These are phyloP conservation scores for Calocybe cyanea DNA, from an alignment of 768 basidiomycete species.

Conservation along the genomic window DNA sequence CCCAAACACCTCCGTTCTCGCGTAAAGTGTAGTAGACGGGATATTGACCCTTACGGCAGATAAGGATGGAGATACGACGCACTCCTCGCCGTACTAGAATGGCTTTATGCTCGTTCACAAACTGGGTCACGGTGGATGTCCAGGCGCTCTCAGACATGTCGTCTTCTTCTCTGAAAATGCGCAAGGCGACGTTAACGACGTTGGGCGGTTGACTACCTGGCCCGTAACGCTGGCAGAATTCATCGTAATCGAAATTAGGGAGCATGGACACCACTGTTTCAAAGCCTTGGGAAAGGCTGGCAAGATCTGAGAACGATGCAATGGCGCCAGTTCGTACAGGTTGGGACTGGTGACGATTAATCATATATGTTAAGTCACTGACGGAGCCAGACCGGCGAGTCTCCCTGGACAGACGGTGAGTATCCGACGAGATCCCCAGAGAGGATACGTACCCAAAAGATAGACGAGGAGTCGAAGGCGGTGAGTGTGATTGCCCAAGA, in stretches of 20 bases:
- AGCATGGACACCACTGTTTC: constrained; percentile 67
- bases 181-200: constrained; percentile 90
- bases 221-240: constrained; percentile 76
- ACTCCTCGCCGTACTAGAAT: constrained; percentile 74
- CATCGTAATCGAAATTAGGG: constrained; percentile 67
- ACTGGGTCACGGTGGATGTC: constrained; percentile 64
- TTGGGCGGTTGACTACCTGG: constrained; percentile 75
- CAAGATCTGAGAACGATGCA: constrained; percentile 80
- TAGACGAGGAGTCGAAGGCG: constrained; percentile 77
- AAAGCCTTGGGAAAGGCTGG: constrained; percentile 69
- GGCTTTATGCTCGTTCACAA: constrained; percentile 65
- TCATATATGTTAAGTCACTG: constrained; percentile 92
- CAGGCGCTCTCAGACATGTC: constrained; percentile 76
- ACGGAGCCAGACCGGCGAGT: constrained; percentile 85
- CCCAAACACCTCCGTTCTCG: constrained; percentile 69
- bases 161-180: constrained; percentile 78
- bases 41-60: constrained; percentile 89
- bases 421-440: background rate
- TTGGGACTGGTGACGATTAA: constrained; percentile 81
- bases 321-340: constrained; percentile 90
- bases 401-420: constrained; percentile 35
- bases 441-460: constrained; percentile 37
- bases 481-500: constrained; percentile 82
- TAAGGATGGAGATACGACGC: constrained; percentile 86
- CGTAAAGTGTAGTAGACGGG: constrained; percentile 94